Base-by-base conservation (phyloP, 2,329 filamentous ascomycete genomes). In the Byssoonygena ceratinophila region DNA sequence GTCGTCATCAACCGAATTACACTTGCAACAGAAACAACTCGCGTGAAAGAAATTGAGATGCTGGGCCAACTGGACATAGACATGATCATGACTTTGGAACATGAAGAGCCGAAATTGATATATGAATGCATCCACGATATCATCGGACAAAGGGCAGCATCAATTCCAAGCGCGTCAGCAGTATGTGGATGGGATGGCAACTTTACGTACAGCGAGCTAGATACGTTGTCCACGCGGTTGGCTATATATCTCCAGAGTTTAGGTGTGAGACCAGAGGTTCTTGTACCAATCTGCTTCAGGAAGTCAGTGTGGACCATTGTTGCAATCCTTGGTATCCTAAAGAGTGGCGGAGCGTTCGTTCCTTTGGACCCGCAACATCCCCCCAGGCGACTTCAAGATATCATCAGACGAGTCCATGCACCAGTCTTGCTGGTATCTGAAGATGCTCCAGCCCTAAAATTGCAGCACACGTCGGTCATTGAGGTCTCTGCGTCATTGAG, bases 171-270 rank as follows among this genome's bases (percentile, higher is more conserved):
- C 23, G 51, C 54, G 18, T 41, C 46, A 7, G 62, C 62, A 2
- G 52, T 63, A 12, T 45, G 51, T 45, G 52, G 58, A 5, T 61
- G 58, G 57, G 61, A 64, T 46, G 58, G 53, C 12, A 59, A 62
- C 32, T 63, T 70, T 25, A 70, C 65, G 2, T 69, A 70, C 39
- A 54, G 55, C 2, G 61, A 69, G 40, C 59, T 72, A 7, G 66
- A 72, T 9, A 61, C 58, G 7, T 62, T 73, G 45, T 68, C 63
- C 43, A 70, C 54, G 46, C 64, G 41, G 12, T 23, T 58, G 18
- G 56, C 55, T 16, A 32, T 20, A 14, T 36, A 46, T 14, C 51
- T 60, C 8, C 23, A 44, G 27, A 20, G 22, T 6, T 22, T 39
- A 7, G 52, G 52, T 3, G 44, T 57, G 46, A 41, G 34, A 12